These are phyloP conservation scores for Debaryomyces sp. DNA, from an alignment of 1,139 yeast species.

Conservation along the genomic window DNA sequence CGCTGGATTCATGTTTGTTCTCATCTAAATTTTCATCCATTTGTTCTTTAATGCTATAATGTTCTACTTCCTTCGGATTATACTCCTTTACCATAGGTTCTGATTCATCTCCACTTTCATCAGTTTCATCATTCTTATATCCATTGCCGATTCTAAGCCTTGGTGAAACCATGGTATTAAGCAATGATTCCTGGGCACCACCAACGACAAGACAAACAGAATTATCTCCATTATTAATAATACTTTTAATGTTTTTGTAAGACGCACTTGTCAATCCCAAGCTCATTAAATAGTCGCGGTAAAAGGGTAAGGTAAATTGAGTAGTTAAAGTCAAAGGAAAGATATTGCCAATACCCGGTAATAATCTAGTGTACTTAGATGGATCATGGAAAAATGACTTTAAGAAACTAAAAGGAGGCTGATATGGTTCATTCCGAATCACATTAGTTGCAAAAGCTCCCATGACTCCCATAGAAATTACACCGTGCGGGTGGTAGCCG, in stretches of 20 bases:
- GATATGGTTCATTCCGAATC: constrained; percentile 46
- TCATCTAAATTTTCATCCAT: neutral
- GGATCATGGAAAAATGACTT: constrained; percentile 48
- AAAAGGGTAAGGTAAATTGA: constrained; percentile 86
- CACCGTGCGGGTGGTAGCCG: constrained; percentile 97
- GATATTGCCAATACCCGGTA: constrained; percentile 79
- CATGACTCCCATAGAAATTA: constrained; percentile 89
- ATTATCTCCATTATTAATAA: constrained; percentile 63
- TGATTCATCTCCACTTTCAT: constrained; percentile 13
- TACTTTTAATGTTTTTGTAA: constrained; percentile 65
- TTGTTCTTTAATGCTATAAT: no score
- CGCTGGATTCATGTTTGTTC: neutral
- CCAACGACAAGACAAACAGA: constrained; percentile 92
- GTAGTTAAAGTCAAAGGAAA: constrained; percentile 80
- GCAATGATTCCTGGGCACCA: constrained; percentile 88
- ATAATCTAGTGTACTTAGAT: constrained; percentile 47
- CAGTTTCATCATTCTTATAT: constrained; percentile 53
- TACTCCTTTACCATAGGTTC: constrained; percentile 4
- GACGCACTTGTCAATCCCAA: constrained; percentile 89
- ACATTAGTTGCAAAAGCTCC: constrained; percentile 88
- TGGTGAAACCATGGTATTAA: constrained; percentile 46
- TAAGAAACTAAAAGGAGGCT: constrained; percentile 56
- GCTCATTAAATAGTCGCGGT: constrained; percentile 80
- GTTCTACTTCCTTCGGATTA: constrained; percentile 6
- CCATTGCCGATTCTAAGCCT: constrained; percentile 42